Conservation (phyloP, 225 moss, liverwort and hornwort species). For the Antitrichia curtipendula region DNA sequence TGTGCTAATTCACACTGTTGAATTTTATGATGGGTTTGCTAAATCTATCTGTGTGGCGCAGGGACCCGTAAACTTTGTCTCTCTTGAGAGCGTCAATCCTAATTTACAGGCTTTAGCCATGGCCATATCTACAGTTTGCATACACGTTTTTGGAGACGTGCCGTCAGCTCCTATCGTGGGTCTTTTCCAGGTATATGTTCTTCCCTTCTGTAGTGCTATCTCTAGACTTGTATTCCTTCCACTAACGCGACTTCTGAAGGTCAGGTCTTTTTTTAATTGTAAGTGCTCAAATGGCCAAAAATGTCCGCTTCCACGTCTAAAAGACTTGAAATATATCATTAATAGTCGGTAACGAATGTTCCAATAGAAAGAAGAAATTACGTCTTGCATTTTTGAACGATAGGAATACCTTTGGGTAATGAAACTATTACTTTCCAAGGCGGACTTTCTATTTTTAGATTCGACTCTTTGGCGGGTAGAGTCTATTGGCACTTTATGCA, state of each 20-base stretch:
- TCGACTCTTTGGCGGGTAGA: not conserved
- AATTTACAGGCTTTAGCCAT: conserved; percentile 70
- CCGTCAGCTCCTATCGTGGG: conserved; percentile 91
- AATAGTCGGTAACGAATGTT: not conserved
- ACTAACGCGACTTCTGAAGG: not conserved
- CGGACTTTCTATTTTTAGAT: not conserved
- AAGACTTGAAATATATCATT: not conserved
- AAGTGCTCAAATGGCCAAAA: not conserved
- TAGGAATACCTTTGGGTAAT: not conserved
- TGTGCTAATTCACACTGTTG: not conserved
- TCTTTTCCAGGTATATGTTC: conserved; percentile 39
- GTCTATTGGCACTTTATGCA: not conserved
- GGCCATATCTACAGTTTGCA: conserved; percentile 86
- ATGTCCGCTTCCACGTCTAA: not conserved
- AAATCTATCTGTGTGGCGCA: conserved; percentile 1
- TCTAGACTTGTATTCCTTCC: not conserved
- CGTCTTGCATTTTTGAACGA: not conserved
- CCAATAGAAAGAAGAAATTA: not conserved
- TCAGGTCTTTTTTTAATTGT: not conserved
- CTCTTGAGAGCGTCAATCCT: conserved; percentile 72
- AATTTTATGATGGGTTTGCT: not conserved
- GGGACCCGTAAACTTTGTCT: conserved; percentile 87
- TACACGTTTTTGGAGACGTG: conserved; percentile 94
- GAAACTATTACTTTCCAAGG: not conserved
- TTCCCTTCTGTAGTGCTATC: not conserved